Base-by-base conservation (phyloP, 176 grass and related monocot genomes). In the Oryza glaberrima region DNA sequence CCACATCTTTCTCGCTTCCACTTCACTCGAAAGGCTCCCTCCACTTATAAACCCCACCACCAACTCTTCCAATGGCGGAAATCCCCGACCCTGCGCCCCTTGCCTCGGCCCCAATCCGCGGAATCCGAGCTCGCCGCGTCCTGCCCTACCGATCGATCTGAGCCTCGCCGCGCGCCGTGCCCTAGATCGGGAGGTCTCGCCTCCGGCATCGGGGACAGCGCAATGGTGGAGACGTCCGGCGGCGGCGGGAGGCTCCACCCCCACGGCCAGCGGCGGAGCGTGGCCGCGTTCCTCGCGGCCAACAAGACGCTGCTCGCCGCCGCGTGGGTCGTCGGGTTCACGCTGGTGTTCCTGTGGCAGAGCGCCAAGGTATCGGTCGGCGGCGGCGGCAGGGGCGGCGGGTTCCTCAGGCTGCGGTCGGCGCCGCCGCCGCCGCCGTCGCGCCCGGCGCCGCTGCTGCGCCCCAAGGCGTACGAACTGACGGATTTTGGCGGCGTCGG, bases 401-500 rank as follows among this genome's bases (percentile, higher is more conserved):
- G 77, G 8, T 67, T 85, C 76, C 66, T 77, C 58, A 48, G 69
- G 3, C 11, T 88, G 63, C 68, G 69, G 38, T 47, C 64, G 17
- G 34, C 63, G 64, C 51, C 2, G 14, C 60, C 2, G 11, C 47
- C 81, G 67, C 81, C 72, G 58, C 84, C 72, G 67, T 1, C 70
- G 35, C 83, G 69, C 69, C 79, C 86, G 12, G 77, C 77, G 12
- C 93, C 91, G 11, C 78, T 58, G 88, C 80, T 98, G 60, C 88
- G 91, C 63, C 80, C 80, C 19, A 69, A 78, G 67, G 85, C 76
- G 64, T 95, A 90, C 80, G 94, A 92, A 81, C 73, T 98, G n/a
- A 92, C 82, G 34, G 93, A 94, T 81, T 98, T 98, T 35, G 93
- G 93, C 30, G 96, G 83, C 11, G 74, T 98, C 34, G 93, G 91